phyloP scores from a whole-genome alignment of 495 filamentous ascomycete genomes.

The Eremomyces bilateralis region DNA sequence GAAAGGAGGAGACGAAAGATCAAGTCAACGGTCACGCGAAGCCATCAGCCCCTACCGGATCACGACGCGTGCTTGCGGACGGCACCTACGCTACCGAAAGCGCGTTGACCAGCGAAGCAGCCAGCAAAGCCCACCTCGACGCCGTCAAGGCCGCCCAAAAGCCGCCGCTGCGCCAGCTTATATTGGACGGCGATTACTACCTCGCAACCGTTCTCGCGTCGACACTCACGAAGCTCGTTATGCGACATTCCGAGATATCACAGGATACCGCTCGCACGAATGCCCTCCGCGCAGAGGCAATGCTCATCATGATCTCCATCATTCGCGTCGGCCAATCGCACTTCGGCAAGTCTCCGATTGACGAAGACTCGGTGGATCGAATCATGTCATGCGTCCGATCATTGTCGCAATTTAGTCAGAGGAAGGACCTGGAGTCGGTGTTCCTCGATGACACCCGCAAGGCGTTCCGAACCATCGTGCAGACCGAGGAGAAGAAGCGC shows the following conservation, averaged over 20 bases:
- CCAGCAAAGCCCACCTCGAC: slow-evolving; percentile 75
- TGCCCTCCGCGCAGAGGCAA: slow-evolving; percentile 85
- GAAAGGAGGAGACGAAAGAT: slow-evolving; percentile 36
- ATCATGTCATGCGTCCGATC: slow-evolving; percentile 94
- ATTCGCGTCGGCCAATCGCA: slow-evolving; percentile 93
- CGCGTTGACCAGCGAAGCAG: slow-evolving; percentile 78
- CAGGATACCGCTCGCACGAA: slow-evolving; percentile 74
- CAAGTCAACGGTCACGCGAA: slow-evolving; percentile 69
- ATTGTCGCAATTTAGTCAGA: slow-evolving; percentile 71
- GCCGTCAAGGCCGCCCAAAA: slow-evolving; percentile 95
- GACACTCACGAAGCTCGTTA: slow-evolving; percentile 91
- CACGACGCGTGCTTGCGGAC: slow-evolving; percentile 80
- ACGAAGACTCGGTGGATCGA: slow-evolving; percentile 92
- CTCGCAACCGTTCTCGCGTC: slow-evolving; percentile 85
- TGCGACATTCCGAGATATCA: slow-evolving; percentile 92
- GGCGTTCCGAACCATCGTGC: slow-evolving; percentile 95
- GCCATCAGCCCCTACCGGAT: slow-evolving; percentile 53
- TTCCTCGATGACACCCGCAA: slow-evolving; percentile 93
- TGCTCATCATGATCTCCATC: slow-evolving; percentile 99
- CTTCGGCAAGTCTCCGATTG: slow-evolving; percentile 92
- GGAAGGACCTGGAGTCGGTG: slow-evolving; percentile 73
- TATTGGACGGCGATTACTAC: slow-evolving; percentile 94
- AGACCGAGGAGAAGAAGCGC: slow-evolving; percentile 93
- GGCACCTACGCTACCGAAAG: slow-evolving; percentile 92
- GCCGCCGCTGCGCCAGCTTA: slow-evolving; percentile 82